These are phyloP conservation scores for Fraxinus floribunda DNA, from an alignment of 305 asterid genomes.

Conservation along the genomic window DNA sequence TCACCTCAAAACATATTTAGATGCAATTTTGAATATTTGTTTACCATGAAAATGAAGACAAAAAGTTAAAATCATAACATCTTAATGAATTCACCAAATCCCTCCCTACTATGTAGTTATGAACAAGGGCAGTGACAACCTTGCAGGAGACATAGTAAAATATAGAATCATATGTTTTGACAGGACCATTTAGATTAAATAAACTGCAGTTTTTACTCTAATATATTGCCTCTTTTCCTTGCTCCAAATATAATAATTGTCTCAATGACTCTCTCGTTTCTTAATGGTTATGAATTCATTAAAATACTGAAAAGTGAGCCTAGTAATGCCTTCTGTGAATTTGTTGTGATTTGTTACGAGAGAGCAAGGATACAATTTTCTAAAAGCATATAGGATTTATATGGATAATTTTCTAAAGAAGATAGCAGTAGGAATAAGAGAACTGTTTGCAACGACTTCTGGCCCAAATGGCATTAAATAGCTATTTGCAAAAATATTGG, in stretches of 20 bases:
- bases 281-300: not conserved
- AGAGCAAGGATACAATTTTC: slow-evolving; percentile 7
- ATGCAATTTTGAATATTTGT: not conserved
- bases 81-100: not conserved
- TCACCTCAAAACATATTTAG: not conserved
- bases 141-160: not conserved
- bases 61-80: not conserved
- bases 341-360: slow-evolving; percentile 9
- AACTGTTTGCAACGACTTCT: not conserved
- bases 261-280: slow-evolving; percentile 8
- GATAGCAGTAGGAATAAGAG: not conserved
- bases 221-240: slow-evolving; percentile 1
- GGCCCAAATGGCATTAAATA: slow-evolving; percentile 4
- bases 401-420: not conserved
- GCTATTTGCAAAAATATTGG: slow-evolving; percentile 16
- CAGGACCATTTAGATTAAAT: not conserved
- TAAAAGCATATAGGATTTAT: slow-evolving; percentile 8
- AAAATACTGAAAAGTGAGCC: slow-evolving; percentile 9
- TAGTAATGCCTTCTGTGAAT: not conserved
- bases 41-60: not conserved
- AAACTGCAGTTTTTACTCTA: slow-evolving; percentile 10
- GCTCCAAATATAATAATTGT: slow-evolving; percentile 19
- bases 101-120: not conserved
- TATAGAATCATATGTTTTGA: not conserved
- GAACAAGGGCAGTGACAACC: not conserved